Base-by-base conservation (phyloP, 2,329 filamentous ascomycete species). In the Phialophora verrucosa region DNA sequence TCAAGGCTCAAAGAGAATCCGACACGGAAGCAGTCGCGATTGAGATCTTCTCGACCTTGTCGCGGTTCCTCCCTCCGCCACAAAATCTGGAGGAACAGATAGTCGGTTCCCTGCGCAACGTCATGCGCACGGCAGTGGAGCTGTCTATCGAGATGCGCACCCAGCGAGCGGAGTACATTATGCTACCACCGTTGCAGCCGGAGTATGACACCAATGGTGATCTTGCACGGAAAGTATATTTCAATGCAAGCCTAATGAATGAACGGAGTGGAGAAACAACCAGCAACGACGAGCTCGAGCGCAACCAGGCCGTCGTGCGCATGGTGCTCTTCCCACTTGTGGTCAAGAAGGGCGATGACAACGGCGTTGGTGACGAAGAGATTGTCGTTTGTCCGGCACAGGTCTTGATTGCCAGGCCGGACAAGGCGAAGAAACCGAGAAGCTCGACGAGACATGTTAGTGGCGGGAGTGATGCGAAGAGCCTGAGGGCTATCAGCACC, bases 1-100 rank as follows among this genome's bases (percentile, higher is more conserved):
- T 98, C 80, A 85, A 87, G 69, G 83, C 88, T 61, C 93, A 97
- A 79, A 90, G 93, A 74, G 88, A 91, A 62, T 88, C 91, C 73
- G 96, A 99, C 79, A 97, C 93, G 3, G 93, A 98, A 80, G 93
- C 93, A 35, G 94, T 99, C n/a, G 91, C 95, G 32, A 88, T 96
- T 74, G 93, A 93, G 73, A 89, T 99, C 73, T 91, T 95, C 78
- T 87, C 90, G 77, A 94, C 92, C 0, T 83, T 99, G 27, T 90
- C 89, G 67, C 88, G 88, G 71, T 89, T 99, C 72, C 87, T 99
- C 17, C 93, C 94, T 10, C 95, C 95, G 11, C 94, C 95, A 5
- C 85, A 87, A 61, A 88, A 95, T 73, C 83, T 94, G 63, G 91
- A 95, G 79, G 81, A 84, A 49, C 91, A 96, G 76, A 91, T 97